Base-by-base conservation (phyloP, 495 filamentous ascomycete genomes). In the Talaromyces stipitatus region DNA sequence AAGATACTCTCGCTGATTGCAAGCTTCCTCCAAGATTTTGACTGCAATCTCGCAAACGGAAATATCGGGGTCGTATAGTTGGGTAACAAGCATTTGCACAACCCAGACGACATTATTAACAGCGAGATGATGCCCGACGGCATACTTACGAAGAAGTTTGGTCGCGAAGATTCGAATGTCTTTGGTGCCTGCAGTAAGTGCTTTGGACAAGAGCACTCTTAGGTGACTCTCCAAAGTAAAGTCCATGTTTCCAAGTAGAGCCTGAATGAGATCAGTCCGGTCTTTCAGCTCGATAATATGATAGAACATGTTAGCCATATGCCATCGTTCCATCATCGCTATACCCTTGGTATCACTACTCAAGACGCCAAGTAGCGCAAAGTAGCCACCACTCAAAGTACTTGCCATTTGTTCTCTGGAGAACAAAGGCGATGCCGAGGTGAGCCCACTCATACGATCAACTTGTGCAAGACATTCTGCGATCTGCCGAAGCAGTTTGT, bases 261-360 rank as follows among this genome's bases (percentile, higher is more conserved):
- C 78, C 61, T 91, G 87, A 59, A 96, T 88, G 43, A 98, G 78
- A 65, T 98, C 94, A 46, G 92, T 90, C 2, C 95, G 87, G 66
- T 90, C 85, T 61, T 86, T 85, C 18, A 96, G 79, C 63, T 97
- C 95, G 55, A 95, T 82, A 63, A 98, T 94, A 66, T 97, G 92
- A 67, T 98, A 98, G 76, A 96, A 92, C 90, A 97, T 97, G 69
- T 97, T 97, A 66, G 96, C 86, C 78, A 97, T 92, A 59, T 89
- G 89, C 91, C 92, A 97, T 60, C 90, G 79, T 65, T 96, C 92
- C 69, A 98, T 85, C 82, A 97, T 96, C 61, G 84, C 80, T 26
- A 97, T 78, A 1, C 94, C 94, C 57, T 84, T 88, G 0, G 78
- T 69, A 67, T 96, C 90, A 43, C 84, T 85, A 65, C 87, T 96